Conservation (phyloP, 768 basidiomycete species). For the Termitomyces sp. region DNA sequence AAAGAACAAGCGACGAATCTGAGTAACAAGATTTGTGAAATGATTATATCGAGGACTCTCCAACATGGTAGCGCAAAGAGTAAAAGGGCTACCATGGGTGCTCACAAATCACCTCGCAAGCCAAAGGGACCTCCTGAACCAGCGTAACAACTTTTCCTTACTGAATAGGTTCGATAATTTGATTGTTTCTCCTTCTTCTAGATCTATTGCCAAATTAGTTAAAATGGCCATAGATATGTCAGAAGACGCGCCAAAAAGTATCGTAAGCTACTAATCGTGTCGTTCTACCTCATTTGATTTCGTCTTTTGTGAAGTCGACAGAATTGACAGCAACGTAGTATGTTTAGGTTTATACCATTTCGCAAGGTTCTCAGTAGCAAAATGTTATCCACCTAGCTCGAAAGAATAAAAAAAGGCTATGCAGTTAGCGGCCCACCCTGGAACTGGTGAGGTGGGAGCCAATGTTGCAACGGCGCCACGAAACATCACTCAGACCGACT, state of each 20-base stretch:
- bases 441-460: constrained; percentile 5
- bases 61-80: not conserved
- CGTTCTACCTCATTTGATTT: not conserved
- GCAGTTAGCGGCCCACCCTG: not conserved
- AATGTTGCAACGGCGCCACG: constrained; percentile 5
- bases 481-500: constrained; percentile 5
- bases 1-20: not conserved
- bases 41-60: not conserved
- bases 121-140: constrained; percentile 3
- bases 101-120: not conserved
- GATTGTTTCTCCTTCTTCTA: not conserved
- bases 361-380: not conserved
- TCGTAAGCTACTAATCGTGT: not conserved
- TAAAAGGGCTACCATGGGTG: not conserved
- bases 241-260: not conserved
- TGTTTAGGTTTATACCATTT: not conserved
- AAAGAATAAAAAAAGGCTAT: constrained; percentile 3
- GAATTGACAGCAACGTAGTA: constrained; percentile 2
- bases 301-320: not conserved
- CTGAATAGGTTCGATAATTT: not conserved
- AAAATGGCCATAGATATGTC: not conserved
- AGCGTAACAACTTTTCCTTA: not conserved
- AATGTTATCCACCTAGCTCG: not conserved
- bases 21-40: not conserved
- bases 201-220: not conserved